A percentile compares a stretch with the other conserved stretches of the same genome.
These are phyloP conservation scores for Prototheca cutis DNA, from an alignment of 163 green algal genomes.

Conservation along the genomic window DNA sequence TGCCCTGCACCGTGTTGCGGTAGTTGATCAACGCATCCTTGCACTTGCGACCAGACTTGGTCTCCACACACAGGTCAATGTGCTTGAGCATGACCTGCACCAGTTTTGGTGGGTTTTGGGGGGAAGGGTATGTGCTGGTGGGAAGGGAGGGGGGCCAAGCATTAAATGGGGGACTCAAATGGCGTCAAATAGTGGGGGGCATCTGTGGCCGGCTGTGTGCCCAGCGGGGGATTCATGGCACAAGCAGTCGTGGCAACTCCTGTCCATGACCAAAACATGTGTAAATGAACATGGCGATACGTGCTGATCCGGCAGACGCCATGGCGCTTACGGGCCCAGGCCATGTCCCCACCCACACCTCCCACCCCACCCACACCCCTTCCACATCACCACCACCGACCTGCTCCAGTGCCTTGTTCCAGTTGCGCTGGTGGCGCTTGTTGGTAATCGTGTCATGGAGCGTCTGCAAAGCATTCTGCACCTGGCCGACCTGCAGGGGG, in stretches of 20 bases:
- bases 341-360: too few species aligned
- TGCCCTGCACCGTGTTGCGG: slow-evolving; percentile 90
- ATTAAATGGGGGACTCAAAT: too few species aligned
- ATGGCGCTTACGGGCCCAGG: too few species aligned
- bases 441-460: slow-evolving; percentile 94
- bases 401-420: slow-evolving; percentile 80
- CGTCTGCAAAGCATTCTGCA: slow-evolving; percentile 46
- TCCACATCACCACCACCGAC: too few species aligned
- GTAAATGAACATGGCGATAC: background rate
- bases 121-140: too few species aligned
- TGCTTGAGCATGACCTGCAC: slow-evolving; percentile 96
- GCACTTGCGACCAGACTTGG: slow-evolving; percentile 83
- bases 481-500: slow-evolving; percentile 23
- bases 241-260: too few species aligned
- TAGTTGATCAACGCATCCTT: slow-evolving; percentile 99
- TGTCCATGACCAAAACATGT: too few species aligned
- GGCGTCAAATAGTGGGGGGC: too few species aligned
- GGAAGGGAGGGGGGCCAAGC: too few species aligned
- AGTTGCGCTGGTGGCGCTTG: slow-evolving; percentile 90
- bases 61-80: slow-evolving; percentile 95
- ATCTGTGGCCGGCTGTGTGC: too few species aligned
- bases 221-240: background rate
- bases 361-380: background rate
- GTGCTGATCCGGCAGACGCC: too few species aligned
- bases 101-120: too few species aligned